These are phyloP conservation scores for Serpula lacrymans DNA, from an alignment of 768 basidiomycete species.

Conservation along the genomic window DNA sequence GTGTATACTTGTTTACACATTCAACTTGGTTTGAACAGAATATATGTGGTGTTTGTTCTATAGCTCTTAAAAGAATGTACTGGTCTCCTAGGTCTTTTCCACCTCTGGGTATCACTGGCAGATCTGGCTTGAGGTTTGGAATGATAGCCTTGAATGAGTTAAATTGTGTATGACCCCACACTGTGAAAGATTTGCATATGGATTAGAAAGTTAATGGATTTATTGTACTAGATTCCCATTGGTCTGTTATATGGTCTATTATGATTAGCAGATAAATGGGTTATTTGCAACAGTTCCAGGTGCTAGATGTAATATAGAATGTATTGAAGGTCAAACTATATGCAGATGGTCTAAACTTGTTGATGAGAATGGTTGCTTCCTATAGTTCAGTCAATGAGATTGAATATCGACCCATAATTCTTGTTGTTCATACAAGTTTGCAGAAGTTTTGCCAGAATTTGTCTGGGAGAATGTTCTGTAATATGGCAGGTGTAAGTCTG, in stretches of 20 bases:
- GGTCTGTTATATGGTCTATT: slow-evolving; percentile 22
- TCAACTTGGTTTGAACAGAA: too few species aligned
- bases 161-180: too few species aligned
- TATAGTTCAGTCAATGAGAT: slow-evolving; percentile 3
- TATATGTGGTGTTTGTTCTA: too few species aligned
- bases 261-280: slow-evolving; percentile 14
- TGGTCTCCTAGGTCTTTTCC: too few species aligned
- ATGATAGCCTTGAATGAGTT: too few species aligned
- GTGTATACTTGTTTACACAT: too few species aligned
- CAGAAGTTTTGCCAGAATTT: slow-evolving; percentile 25
- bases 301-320: slow-evolving; percentile 19
- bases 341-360: slow-evolving; percentile 24
- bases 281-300: slow-evolving; percentile 18
- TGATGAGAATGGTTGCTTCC: slow-evolving; percentile 6
- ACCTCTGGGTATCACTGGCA: too few species aligned
- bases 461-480: slow-evolving; percentile 18
- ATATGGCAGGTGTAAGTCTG: slow-evolving; percentile 19
- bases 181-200: too few species aligned
- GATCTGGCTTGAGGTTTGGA: too few species aligned
- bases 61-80: too few species aligned
- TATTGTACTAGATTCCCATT: slow-evolving; percentile 17
- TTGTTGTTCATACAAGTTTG: slow-evolving; percentile 19
- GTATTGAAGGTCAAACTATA: slow-evolving; percentile 22
- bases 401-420: slow-evolving; percentile 14
- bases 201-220: slow-evolving; percentile 16